Percentiles rank a stretch among this genome's conserved stretches.
Conservation (phyloP, 345 rosid species). For the Hibiscus tridactylites region DNA sequence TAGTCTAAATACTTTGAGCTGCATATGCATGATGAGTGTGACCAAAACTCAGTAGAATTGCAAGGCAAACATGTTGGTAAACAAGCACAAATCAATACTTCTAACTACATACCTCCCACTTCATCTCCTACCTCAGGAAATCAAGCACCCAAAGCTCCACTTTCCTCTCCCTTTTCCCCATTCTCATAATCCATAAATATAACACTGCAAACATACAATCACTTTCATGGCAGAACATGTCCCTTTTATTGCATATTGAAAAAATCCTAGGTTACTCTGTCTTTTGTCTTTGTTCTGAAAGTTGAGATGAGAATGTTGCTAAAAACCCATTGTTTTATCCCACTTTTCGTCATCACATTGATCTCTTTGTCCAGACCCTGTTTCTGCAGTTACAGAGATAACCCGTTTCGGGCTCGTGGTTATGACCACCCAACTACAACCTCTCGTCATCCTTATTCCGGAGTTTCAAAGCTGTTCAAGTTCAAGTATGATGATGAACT, state of each 20-base stretch:
- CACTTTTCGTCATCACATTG: background rate
- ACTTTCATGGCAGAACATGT: background rate
- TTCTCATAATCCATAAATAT: no score
- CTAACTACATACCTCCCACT: background rate
- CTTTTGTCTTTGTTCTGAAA: background rate
- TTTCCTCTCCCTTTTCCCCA: background rate
- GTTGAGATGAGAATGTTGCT: slow-evolving; percentile 10
- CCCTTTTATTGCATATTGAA: background rate
- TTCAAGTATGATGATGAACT: background rate
- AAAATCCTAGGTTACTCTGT: no score
- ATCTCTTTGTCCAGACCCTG: slow-evolving; percentile 8
- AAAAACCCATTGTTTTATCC: background rate
- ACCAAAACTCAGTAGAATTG: no score
- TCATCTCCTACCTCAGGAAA: no score
- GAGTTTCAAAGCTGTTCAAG: no score
- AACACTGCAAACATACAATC: no score
- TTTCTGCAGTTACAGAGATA: slow-evolving; percentile 2
- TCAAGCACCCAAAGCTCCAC: background rate
- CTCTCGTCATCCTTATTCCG: background rate
- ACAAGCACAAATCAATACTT: background rate
- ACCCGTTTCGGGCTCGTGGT: background rate
- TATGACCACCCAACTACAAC: background rate
- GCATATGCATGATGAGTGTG: no score
- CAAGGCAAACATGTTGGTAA: background rate
- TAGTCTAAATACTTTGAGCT: no score